Conservation (phyloP, 1,284 basidiomycete genomes). For the Coniophora puteana region DNA sequence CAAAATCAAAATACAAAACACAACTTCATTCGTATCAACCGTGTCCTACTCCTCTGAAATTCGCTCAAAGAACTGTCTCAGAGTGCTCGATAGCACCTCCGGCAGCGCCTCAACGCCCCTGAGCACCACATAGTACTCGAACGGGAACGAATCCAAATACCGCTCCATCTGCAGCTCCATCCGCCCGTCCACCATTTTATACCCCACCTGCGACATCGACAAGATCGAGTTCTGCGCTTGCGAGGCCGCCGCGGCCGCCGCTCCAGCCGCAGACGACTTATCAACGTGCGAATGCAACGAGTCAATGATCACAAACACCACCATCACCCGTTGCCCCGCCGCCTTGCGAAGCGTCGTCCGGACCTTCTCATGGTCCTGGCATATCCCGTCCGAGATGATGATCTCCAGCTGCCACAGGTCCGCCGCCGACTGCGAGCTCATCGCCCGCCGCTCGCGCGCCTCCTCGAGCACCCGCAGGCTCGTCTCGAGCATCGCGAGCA, state of each 20-base stretch:
- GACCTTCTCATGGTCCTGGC: constrained; percentile 90
- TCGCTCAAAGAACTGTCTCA: constrained; percentile 89
- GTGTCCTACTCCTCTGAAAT: constrained; percentile 65
- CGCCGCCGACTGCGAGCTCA: constrained; percentile 58
- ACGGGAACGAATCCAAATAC: constrained; percentile 96
- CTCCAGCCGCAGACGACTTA: constrained; percentile 10
- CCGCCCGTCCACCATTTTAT: constrained; percentile 75
- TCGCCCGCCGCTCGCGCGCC: constrained; percentile 64
- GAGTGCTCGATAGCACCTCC: constrained; percentile 85
- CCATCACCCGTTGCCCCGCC: constrained; percentile 89
- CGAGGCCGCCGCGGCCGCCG: constrained; percentile 12
- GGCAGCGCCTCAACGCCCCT: constrained; percentile 91
- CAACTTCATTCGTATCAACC: no score
- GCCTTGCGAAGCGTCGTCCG: constrained; percentile 82
- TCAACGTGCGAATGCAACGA: constrained; percentile 57
- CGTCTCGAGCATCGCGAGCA: constrained; percentile 81
- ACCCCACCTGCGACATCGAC: constrained; percentile 90
- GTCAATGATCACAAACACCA: constrained; percentile 97
- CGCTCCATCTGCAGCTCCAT: constrained; percentile 89
- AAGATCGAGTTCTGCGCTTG: constrained; percentile 74
- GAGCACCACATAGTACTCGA: constrained; percentile 96
- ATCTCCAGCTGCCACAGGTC: constrained; percentile 98
- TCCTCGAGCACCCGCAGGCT: constrained; percentile 77
- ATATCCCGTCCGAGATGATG: constrained; percentile 98
- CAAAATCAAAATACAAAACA: no score